Evolutionary conservation across 176 grass and related monocot genomes (phyloP), one percentile per base, ranked within the genome.

Genomic region (Calamus simplicifolius): DNA sequence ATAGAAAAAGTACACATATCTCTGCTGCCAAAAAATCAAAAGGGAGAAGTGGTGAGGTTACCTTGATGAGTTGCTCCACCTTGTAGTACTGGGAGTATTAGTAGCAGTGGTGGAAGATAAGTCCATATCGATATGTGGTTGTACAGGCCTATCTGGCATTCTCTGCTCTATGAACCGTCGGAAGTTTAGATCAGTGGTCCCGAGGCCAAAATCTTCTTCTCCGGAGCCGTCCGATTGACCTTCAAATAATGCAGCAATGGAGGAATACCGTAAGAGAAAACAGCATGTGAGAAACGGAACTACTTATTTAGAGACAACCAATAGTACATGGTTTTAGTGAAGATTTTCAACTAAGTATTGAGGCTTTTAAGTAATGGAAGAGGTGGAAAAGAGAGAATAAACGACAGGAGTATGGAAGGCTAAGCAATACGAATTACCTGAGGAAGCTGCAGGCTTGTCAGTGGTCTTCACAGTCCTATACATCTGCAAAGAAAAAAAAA

Each of bases 1-100:
- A 72, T 57, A 69, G 53, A 64, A 60, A 61, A 69, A 61, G 38
- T 69, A 69, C 54, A 68, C 59, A 50, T n/a, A 19, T 52, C 21
- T n/a, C n/a, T n/a, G n/a, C n/a, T 72, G 16, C 50, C 29, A 38
- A 29, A 74, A 62, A 61, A 16, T 63, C 50, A 64, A 27, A 73
- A 52, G 58, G 58, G 52, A 51, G 63, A 19, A 14, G 49, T 55
- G 19, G 49, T 71, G 71, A 71, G 29, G 60, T 16, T 73, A 87
- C 92, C 92, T 91, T 62, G 93, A 89, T 21, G 88, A 84, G 79
- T 92, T 98, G 70, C 73, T 92, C 93, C 93, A 98, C 69, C 81
- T 92, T 29, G 81, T 79, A 63, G 48, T 68, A 6, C 35, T 10
- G 12, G 35, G 35, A 48, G 81, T 50, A 73, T 89, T 89, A 29